A percentile compares a stretch with the other conserved stretches of the same genome.
Conservation (phyloP, 108 stramenopile species). For the Discostella pseudostelligera region DNA sequence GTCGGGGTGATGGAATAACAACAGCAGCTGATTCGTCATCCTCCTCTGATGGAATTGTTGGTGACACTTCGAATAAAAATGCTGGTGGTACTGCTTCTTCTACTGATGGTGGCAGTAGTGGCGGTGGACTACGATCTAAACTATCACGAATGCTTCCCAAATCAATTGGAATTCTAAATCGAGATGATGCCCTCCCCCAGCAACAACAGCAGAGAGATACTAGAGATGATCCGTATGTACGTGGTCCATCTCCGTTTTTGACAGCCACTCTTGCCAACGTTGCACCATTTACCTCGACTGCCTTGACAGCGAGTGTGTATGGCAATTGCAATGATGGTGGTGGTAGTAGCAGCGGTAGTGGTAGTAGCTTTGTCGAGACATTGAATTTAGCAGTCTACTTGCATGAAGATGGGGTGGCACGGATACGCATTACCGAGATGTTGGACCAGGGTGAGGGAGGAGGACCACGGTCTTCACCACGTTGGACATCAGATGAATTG, state of each 20-base stretch:
- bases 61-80: neutral
- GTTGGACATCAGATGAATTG: conserved; percentile 85
- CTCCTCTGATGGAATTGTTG: no score
- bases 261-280: conserved; percentile 64
- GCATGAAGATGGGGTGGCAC: conserved; percentile 73
- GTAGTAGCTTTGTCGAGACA: conserved; percentile 46
- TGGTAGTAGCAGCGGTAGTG: conserved; percentile 12
- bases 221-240: conserved; percentile 49
- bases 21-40: neutral
- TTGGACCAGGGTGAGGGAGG: conserved; percentile 37
- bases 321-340: conserved; percentile 12
- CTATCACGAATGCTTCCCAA: no score
- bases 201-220: neutral
- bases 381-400: conserved; percentile 66
- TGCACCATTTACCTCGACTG: conserved; percentile 54
- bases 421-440: conserved; percentile 76
- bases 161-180: no score
- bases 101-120: neutral
- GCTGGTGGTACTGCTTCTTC: conserved; percentile 3
- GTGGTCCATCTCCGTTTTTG: conserved; percentile 64
- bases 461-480: conserved; percentile 42
- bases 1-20: neutral
- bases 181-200: neutral
- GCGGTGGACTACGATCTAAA: conserved; percentile 1
- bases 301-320: conserved; percentile 37